These are phyloP conservation scores for Suillus placidus DNA, from an alignment of 768 basidiomycete species.

Conservation along the genomic window DNA sequence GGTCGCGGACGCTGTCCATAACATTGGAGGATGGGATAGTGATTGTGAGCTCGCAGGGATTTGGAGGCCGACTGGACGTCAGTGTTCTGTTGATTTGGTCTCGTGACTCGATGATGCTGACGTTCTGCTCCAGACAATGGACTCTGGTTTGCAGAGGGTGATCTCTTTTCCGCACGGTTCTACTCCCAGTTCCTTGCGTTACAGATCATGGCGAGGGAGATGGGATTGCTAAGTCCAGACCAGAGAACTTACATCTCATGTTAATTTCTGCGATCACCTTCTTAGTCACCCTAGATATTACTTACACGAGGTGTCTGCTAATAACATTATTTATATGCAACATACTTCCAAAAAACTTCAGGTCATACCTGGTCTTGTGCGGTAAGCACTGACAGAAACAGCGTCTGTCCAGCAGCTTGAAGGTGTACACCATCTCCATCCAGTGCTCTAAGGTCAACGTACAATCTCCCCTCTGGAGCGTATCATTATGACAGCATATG, in stretches of 20 bases:
- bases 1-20: slow-evolving; percentile 11
- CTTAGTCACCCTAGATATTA: background rate
- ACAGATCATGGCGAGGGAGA: background rate
- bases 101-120: background rate
- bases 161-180: slow-evolving; percentile 10
- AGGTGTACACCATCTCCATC: background rate
- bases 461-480: background rate
- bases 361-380: background rate
- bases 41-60: slow-evolving; percentile 14
- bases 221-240: background rate
- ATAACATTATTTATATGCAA: background rate
- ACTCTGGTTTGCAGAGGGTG: slow-evolving; percentile 11
- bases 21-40: slow-evolving; percentile 15
- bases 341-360: background rate
- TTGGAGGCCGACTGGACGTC: slow-evolving; percentile 17
- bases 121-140: slow-evolving; percentile 1
- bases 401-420: background rate
- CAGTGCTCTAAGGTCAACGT: background rate
- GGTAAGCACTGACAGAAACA: background rate
- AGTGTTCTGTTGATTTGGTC: background rate
- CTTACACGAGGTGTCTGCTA: background rate
- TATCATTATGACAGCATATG: background rate
- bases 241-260: background rate
- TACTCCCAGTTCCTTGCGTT: background rate
- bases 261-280: background rate